Percentiles rank a stretch among this genome's conserved stretches.
phyloP scores from a whole-genome alignment of 2,329 filamentous ascomycete genomes.

The Parafenestella ontariensis region DNA sequence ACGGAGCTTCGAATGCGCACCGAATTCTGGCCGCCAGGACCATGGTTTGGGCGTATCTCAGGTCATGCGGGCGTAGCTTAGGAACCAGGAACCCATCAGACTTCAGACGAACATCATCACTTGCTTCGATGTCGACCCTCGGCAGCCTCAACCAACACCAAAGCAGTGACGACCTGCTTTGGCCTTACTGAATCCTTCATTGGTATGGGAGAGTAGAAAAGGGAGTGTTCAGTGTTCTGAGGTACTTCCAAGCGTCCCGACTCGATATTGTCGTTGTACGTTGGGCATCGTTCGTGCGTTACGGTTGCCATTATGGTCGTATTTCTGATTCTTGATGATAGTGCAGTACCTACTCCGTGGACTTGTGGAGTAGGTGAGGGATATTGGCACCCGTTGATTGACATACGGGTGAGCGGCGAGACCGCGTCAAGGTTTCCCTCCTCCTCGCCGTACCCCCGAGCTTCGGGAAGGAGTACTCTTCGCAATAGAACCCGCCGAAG shows the following conservation, averaged over 20 bases:
- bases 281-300: not conserved
- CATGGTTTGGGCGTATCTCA: not conserved
- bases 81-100: not conserved
- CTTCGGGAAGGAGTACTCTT: not conserved
- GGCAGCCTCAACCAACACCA: not conserved
- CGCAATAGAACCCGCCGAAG: not conserved
- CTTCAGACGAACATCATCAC: not conserved
- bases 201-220: not conserved
- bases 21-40: not conserved
- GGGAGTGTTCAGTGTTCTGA: not conserved
- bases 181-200: not conserved
- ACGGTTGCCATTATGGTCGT: no score
- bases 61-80: not conserved
- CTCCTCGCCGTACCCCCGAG: not conserved
- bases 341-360: not conserved
- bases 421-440: not conserved
- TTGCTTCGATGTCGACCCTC: not conserved
- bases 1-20: not conserved
- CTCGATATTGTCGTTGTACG: not conserved
- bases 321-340: not conserved
- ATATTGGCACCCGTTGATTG: not conserved
- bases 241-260: not conserved
- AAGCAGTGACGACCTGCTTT: not conserved
- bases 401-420: not conserved
- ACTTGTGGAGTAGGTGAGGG: not conserved